These are phyloP conservation scores for Cryomyces minteri DNA, from an alignment of 495 filamentous ascomycete species.

Conservation along the genomic window DNA sequence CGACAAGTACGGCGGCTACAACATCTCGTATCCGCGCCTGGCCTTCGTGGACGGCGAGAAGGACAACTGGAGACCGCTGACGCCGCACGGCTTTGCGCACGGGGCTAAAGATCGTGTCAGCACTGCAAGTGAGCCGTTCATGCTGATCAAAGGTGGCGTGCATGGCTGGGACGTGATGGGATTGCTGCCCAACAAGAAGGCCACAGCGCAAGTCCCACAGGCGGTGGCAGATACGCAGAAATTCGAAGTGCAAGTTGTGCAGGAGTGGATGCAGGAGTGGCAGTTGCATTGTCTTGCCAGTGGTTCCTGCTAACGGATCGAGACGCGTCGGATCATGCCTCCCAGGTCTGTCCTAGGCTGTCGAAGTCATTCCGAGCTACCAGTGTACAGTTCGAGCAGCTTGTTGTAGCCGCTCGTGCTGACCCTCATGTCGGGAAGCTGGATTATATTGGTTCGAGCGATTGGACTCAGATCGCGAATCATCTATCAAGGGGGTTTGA, in stretches of 20 bases:
- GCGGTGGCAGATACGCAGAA: conserved; percentile 34
- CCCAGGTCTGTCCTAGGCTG: too few relatives aligned
- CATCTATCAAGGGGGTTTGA: too few relatives aligned
- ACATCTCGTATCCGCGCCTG: conserved; percentile 36
- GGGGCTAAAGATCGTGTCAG: conserved; percentile 26
- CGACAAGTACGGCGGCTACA: conserved; percentile 50
- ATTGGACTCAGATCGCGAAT: too few relatives aligned
- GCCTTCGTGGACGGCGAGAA: conserved; percentile 40
- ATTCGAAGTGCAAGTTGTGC: conserved; percentile 37
- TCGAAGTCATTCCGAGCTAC: too few relatives aligned
- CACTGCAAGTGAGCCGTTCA: conserved; percentile 39
- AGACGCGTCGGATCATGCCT: too few relatives aligned
- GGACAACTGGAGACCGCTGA: conserved; percentile 54
- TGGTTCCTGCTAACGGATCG: neutral
- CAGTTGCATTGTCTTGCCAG: conserved; percentile 2
- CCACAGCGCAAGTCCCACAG: conserved; percentile 27
- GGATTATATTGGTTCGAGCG: too few relatives aligned
- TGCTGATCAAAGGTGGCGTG: conserved; percentile 41
- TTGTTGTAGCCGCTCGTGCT: too few relatives aligned
- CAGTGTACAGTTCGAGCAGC: too few relatives aligned
- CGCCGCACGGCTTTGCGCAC: conserved; percentile 34
- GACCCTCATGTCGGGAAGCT: too few relatives aligned
- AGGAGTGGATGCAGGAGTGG: conserved; percentile 46
- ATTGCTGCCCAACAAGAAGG: conserved; percentile 36
- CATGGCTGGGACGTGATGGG: conserved; percentile 65